Conservation (phyloP, 306 rosid species). For the Inga leiocalycina region DNA sequence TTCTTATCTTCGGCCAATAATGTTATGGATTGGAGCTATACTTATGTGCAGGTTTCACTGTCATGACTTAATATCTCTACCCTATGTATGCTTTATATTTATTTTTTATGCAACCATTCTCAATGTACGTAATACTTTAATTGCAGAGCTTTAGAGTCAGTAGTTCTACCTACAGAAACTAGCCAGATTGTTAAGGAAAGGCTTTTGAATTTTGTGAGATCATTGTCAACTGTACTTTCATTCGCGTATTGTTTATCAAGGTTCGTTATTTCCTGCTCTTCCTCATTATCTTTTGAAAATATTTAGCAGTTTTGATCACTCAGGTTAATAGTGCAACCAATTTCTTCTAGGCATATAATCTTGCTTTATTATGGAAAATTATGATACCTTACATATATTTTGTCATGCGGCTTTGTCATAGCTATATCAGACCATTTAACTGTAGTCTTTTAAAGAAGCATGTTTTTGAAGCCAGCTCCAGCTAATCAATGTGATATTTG, state of each 20-base stretch:
- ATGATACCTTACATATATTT: conserved; percentile 5
- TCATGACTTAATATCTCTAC: conserved; percentile 31
- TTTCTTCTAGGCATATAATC: not conserved
- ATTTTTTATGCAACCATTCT: conserved; percentile 6
- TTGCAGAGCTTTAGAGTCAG: conserved; percentile 81
- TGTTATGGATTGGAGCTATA: conserved; percentile 83
- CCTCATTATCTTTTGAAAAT: not conserved
- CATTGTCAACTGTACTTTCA: conserved; percentile 85
- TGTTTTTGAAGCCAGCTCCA: conserved; percentile 17
- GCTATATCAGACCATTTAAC: conserved; percentile 11
- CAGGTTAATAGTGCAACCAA: conserved; percentile 12
- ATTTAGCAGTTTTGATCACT: not conserved
- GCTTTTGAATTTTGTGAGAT: conserved; percentile 74
- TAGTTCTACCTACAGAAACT: conserved; percentile 71
- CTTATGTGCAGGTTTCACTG: conserved; percentile 84
- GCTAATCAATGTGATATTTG: conserved; percentile 24
- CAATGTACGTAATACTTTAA: conserved; percentile 21
- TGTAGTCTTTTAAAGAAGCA: conserved; percentile 13
- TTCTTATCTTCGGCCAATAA: conserved; percentile 77
- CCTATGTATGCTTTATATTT: conserved; percentile 10
- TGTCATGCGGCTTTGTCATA: conserved; percentile 17
- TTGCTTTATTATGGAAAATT: conserved; percentile 11
- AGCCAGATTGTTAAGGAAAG: conserved; percentile 83
- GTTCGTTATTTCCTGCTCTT: conserved; percentile 48
- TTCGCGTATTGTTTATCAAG: conserved; percentile 91